Percentiles rank a stretch among this genome's conserved stretches.
These are phyloP conservation scores for Phytophthora constricta DNA, from an alignment of 352 stramenopile species.

Conservation along the genomic window DNA sequence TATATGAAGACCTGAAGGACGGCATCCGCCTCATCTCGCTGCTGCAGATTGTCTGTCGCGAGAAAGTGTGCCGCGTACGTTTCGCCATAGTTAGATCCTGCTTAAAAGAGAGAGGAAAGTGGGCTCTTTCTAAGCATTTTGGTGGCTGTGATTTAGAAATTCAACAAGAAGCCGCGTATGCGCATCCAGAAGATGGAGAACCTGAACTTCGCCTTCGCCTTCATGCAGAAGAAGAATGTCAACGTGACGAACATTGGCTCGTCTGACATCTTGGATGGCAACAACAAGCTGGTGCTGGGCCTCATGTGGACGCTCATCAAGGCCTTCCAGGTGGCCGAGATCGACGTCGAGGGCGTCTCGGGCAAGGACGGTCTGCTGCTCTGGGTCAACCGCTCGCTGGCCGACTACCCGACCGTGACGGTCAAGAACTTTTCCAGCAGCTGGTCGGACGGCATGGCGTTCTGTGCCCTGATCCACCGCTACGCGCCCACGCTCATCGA, in stretches of 20 bases:
- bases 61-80: conserved; percentile 87
- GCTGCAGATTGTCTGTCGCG: conserved; percentile 89
- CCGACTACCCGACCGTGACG: conserved; percentile 83
- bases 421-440: conserved; percentile 91
- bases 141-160: conserved; percentile 64
- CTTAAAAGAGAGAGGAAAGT: background rate
- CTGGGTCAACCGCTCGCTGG: conserved; percentile 89
- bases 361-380: conserved; percentile 91
- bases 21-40: conserved; percentile 88
- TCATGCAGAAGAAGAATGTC: conserved; percentile 89
- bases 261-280: conserved; percentile 92
- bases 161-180: conserved; percentile 93
- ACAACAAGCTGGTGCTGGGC: conserved; percentile 91
- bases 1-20: conserved; percentile 90
- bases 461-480: conserved; percentile 91
- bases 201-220: conserved; percentile 91
- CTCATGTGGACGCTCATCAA: conserved; percentile 95
- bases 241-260: conserved; percentile 93
- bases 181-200: conserved; percentile 95
- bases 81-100: background rate
- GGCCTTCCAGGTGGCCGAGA: conserved; percentile 87
- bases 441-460: conserved; percentile 90
- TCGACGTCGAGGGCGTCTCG: conserved; percentile 89
- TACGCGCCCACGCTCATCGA: conserved; percentile 89
- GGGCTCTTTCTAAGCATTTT: background rate